These are phyloP conservation scores for Amaranthus hypochondriacus DNA, from an alignment of 148 eudicot species.

Conservation along the genomic window DNA sequence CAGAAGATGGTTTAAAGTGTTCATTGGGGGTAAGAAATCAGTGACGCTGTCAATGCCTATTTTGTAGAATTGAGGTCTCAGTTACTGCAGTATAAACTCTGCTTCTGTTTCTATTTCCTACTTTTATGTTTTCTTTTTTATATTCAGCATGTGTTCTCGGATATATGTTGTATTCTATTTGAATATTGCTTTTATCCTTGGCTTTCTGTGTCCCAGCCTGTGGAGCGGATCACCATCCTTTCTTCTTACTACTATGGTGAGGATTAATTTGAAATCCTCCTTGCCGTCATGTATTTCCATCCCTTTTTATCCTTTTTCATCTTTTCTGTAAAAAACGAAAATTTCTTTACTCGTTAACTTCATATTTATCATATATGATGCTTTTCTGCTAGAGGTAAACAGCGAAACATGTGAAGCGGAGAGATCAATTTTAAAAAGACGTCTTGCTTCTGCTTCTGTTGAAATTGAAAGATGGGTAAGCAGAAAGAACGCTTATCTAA, in stretches of 20 bases:
- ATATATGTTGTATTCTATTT: background rate
- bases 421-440: conserved; percentile 57
- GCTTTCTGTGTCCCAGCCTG: conserved; percentile 47
- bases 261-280: conserved; percentile 18
- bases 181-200: conserved; percentile 1
- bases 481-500: background rate
- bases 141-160: background rate
- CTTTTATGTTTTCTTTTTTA: too few relatives aligned
- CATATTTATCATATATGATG: conserved; percentile 6
- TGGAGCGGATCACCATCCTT: conserved; percentile 77
- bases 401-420: conserved; percentile 78
- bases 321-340: background rate
- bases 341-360: conserved; percentile 20
- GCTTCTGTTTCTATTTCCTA: too few relatives aligned
- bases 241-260: conserved; percentile 92
- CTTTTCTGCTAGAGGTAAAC: conserved; percentile 52
- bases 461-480: conserved; percentile 92
- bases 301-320: background rate
- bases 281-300: background rate
- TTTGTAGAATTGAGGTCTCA: too few relatives aligned
- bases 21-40: too few relatives aligned
- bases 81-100: too few relatives aligned
- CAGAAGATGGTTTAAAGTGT: too few relatives aligned
- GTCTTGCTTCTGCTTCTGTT: conserved; percentile 69
- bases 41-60: too few relatives aligned